Conservation (phyloP, 2,329 filamentous ascomycete genomes). For the Diaporthe aspalathi region DNA sequence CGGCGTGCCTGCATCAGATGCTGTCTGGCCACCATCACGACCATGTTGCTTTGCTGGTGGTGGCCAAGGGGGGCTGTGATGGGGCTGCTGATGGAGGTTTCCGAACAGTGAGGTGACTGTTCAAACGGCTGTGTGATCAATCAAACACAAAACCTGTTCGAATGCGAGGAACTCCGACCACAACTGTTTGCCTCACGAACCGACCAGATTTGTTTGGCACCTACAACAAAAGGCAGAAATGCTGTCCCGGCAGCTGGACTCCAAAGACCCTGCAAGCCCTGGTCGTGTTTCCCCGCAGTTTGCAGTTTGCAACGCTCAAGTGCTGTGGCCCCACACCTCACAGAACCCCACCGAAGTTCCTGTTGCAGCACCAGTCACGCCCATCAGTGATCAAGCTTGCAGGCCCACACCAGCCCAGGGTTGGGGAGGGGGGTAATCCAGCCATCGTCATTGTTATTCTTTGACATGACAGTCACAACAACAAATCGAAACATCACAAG, state of each 20-base stretch:
- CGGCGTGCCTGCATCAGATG: constrained; percentile 1
- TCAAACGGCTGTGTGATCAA: not conserved
- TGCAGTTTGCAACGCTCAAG: constrained; percentile 8
- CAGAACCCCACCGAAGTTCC: constrained; percentile 14
- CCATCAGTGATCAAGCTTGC: not conserved
- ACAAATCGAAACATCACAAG: constrained; percentile 18
- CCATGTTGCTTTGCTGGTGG: not conserved
- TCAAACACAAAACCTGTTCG: not conserved
- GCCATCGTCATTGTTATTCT: constrained; percentile 29
- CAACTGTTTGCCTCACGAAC: not conserved
- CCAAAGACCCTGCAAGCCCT: not conserved
- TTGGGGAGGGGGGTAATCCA: constrained; percentile 2
- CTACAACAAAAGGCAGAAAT: not conserved
- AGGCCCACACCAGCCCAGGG: not conserved
- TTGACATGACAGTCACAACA: constrained; percentile 15
- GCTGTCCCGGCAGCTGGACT: not conserved
- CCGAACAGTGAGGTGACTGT: constrained; percentile 14
- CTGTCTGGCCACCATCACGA: not conserved
- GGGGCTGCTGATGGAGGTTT: not conserved
- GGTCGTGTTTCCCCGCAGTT: constrained; percentile 5
- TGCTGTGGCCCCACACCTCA: constrained; percentile 4
- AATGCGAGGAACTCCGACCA: not conserved
- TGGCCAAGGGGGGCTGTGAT: not conserved
- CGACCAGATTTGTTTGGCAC: not conserved
- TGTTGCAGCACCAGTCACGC: constrained; percentile 4